Percentiles rank a stretch among this genome's conserved stretches.
phyloP scores from a whole-genome alignment of 2,329 filamentous ascomycete species.

The Botrytis deweyae region DNA sequence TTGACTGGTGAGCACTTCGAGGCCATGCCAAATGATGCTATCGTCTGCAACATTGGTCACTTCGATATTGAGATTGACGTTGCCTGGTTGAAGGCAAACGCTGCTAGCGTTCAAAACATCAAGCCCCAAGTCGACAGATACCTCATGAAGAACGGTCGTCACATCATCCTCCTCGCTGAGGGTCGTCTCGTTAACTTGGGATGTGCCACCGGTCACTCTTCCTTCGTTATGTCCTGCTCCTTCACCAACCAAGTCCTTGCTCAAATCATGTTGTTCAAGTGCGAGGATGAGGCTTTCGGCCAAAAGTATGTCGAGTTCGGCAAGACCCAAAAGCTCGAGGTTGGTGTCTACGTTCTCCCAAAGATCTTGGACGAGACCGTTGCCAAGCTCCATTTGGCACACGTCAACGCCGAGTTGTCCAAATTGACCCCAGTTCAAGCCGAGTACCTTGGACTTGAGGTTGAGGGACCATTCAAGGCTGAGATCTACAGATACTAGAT shows the following conservation, averaged over 20 bases:
- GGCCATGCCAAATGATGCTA: constrained; percentile 94
- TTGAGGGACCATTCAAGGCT: constrained; percentile 92
- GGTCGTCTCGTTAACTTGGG: constrained; percentile 99
- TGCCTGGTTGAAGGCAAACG: constrained; percentile 98
- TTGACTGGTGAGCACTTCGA: constrained; percentile 90
- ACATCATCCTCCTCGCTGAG: constrained; percentile 98
- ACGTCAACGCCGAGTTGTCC: constrained; percentile 93
- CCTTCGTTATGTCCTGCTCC: constrained; percentile 99
- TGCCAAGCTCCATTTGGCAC: constrained; percentile 85
- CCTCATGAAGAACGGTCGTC: constrained; percentile 86
- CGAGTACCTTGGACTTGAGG: constrained; percentile 86
- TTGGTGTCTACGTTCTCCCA: constrained; percentile 94
- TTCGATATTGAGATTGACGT: constrained; percentile 99
- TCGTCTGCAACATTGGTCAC: constrained; percentile 99
- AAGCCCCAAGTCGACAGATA: constrained; percentile 99
- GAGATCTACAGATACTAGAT: constrained; percentile 61
- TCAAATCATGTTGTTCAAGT: constrained; percentile 98
- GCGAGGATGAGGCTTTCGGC: constrained; percentile 79
- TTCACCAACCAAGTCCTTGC: constrained; percentile 99
- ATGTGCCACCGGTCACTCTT: constrained; percentile 98
- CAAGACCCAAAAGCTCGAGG: constrained; percentile 83
- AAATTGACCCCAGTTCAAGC: constrained; percentile 82
- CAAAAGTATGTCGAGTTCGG: constrained; percentile 96
- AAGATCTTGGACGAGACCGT: constrained; percentile 99
- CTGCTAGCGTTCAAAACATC: constrained; percentile 92